Conservation (phyloP, 179 eudicot species). For the Sideroxylon spinosum region DNA sequence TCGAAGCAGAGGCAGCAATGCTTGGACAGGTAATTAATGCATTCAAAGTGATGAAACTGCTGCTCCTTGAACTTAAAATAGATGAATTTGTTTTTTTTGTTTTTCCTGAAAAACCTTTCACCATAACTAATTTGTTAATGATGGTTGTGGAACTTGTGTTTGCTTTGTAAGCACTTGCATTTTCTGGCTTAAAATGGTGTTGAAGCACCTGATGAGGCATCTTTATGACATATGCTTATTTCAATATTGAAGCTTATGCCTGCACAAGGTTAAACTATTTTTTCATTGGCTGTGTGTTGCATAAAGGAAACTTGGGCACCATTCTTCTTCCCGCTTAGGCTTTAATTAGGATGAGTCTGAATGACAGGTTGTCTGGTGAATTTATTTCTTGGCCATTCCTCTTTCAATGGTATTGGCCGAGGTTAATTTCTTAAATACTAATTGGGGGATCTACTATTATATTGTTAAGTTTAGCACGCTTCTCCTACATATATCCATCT, state of each 20-base stretch:
- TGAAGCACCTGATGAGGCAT: not conserved
- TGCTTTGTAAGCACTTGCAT: not conserved
- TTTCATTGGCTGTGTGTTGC: conserved; percentile 5
- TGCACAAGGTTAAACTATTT: not conserved
- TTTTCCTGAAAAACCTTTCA: not conserved
- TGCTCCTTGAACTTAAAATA: not conserved
- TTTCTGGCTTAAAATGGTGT: not conserved
- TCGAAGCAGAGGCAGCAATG: conserved; percentile 65
- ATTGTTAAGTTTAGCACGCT: not conserved
- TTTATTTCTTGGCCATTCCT: not conserved
- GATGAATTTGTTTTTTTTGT: not conserved
- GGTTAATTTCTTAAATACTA: not conserved
- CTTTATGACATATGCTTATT: not conserved
- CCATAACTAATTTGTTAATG: not conserved
- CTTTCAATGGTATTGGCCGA: not conserved
- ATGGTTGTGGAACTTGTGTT: not conserved
- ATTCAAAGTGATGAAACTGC: not conserved
- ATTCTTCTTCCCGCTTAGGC: too few relatives aligned
- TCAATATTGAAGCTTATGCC: not conserved
- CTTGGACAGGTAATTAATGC: conserved; percentile 50
- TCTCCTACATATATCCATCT: not conserved
- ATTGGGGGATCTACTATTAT: not conserved
- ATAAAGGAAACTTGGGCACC: too few relatives aligned
- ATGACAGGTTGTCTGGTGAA: not conserved
- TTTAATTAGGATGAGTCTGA: too few relatives aligned